phyloP scores from a whole-genome alignment of 2,329 filamentous ascomycete genomes.

The Fusarium neocosmosporiellum region DNA sequence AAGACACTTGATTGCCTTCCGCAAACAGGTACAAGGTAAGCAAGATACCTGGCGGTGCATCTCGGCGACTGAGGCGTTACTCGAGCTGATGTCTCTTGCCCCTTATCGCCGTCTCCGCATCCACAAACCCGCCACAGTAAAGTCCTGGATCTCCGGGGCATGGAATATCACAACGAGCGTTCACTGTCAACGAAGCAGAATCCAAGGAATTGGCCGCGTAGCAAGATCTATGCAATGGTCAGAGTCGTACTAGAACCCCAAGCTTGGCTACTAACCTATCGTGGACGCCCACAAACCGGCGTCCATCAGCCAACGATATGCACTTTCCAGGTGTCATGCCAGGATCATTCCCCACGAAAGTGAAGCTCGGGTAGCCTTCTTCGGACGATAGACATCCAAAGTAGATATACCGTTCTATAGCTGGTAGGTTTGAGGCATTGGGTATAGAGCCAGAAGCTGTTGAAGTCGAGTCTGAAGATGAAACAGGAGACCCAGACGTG shows the following conservation, averaged over 20 bases:
- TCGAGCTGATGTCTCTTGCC: not conserved
- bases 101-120: not conserved
- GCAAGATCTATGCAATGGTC: conserved; percentile 19
- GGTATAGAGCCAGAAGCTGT: not conserved
- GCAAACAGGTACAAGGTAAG: conserved; percentile 22
- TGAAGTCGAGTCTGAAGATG: not conserved
- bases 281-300: conserved; percentile 17
- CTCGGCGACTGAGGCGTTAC: not conserved
- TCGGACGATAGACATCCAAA: conserved; percentile 23
- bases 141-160: conserved; percentile 29
- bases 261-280: conserved; percentile 2
- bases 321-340: conserved; percentile 27
- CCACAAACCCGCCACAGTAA: conserved; percentile 22
- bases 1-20: not conserved
- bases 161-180: conserved; percentile 14
- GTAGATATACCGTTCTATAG: conserved; percentile 14
- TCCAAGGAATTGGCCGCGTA: conserved; percentile 16
- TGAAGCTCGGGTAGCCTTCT: conserved; percentile 26
- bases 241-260: not conserved
- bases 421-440: conserved; percentile 9
- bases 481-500: not conserved
- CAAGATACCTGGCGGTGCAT: conserved; percentile 13
- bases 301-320: not conserved
- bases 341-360: not conserved
- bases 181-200: not conserved